A percentile compares a stretch with the other conserved stretches of the same genome.
These are phyloP conservation scores for Kurtzmaniella cleridarum DNA, from an alignment of 805 yeast species.

Conservation along the genomic window DNA sequence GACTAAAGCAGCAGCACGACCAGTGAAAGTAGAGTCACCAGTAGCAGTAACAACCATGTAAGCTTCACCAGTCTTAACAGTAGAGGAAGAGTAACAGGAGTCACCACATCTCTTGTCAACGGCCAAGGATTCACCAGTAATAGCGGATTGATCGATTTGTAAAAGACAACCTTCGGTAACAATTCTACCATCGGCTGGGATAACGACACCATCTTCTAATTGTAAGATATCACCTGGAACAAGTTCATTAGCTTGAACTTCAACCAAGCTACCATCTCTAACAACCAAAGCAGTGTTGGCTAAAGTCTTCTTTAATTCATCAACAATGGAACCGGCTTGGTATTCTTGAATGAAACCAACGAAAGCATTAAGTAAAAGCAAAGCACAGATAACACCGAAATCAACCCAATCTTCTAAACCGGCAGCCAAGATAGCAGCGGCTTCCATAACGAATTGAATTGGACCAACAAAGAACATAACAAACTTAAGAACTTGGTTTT, in stretches of 20 bases:
- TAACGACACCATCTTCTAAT: constrained; percentile 88
- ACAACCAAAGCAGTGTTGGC: constrained; percentile 85
- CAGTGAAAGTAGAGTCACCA: constrained; percentile 93
- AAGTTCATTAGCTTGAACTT: constrained; percentile 75
- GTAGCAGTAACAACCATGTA: constrained; percentile 92
- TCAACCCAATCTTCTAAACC: constrained; percentile 98
- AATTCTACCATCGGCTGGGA: constrained; percentile 90
- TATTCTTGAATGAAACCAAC: constrained; percentile 97
- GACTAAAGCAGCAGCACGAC: constrained; percentile 95
- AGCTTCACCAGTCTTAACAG: constrained; percentile 94
- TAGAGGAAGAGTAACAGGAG: constrained; percentile 83
- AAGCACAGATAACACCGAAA: constrained; percentile 94
- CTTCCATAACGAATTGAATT: constrained; percentile 95
- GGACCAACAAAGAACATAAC: constrained; percentile 90
- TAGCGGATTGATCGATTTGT: constrained; percentile 94
- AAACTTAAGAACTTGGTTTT: constrained; percentile 74
- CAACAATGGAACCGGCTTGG: constrained; percentile 98
- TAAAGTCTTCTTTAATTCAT: constrained; percentile 89
- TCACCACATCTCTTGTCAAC: constrained; percentile 90
- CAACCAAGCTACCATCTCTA: constrained; percentile 74
- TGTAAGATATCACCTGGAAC: constrained; percentile 95
- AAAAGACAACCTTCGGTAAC: constrained; percentile 80
- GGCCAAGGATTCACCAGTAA: constrained; percentile 96
- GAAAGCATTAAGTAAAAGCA: constrained; percentile 77
- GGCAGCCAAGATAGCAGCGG: constrained; percentile 91